Evolutionary conservation across 768 basidiomycete genomes (phyloP).

Genomic region (Naganishia onofrii): DNA sequence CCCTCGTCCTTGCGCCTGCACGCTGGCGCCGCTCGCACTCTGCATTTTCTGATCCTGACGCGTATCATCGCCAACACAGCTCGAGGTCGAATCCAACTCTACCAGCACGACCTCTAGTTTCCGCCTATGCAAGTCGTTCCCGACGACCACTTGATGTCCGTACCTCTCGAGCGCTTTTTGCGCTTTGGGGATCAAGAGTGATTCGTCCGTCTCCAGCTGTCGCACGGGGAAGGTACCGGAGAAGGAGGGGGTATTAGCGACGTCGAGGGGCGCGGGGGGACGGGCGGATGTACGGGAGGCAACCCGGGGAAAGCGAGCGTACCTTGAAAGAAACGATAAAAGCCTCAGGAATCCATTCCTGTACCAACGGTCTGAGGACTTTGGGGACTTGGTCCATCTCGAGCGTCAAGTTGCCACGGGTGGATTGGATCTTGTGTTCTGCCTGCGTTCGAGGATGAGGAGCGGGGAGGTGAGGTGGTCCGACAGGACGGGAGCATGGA

Average conservation of each 20-base stretch:
- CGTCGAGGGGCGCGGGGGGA: too few species aligned
- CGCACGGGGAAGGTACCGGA: background rate
- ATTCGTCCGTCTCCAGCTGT: conserved; percentile 86
- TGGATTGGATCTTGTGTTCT: conserved; percentile 97
- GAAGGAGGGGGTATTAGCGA: background rate
- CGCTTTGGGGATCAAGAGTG: conserved; percentile 84
- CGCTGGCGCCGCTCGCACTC: too few species aligned
- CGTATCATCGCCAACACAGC: too few species aligned
- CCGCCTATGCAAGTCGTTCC: conserved; percentile 85
- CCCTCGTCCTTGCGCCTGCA: conserved; percentile 21
- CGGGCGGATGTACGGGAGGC: too few species aligned
- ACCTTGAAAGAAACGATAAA: conserved; percentile 98
- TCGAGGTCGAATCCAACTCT: conserved; percentile 57
- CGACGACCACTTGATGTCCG: conserved; percentile 95
- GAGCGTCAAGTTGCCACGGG: conserved; percentile 84
- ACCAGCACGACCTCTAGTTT: conserved; percentile 93
- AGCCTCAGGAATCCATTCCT: conserved; percentile 86
- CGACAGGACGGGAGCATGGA: too few species aligned
- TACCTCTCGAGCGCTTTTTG: conserved; percentile 82
- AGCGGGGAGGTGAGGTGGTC: too few species aligned
- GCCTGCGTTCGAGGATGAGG: conserved; percentile 59
- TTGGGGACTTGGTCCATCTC: conserved; percentile 99
- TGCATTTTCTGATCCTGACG: too few species aligned
- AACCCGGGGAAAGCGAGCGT: conserved; percentile 25
- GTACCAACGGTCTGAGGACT: conserved; percentile 84